Conservation (phyloP, 805 yeast species). For the Candida morakotiae region DNA sequence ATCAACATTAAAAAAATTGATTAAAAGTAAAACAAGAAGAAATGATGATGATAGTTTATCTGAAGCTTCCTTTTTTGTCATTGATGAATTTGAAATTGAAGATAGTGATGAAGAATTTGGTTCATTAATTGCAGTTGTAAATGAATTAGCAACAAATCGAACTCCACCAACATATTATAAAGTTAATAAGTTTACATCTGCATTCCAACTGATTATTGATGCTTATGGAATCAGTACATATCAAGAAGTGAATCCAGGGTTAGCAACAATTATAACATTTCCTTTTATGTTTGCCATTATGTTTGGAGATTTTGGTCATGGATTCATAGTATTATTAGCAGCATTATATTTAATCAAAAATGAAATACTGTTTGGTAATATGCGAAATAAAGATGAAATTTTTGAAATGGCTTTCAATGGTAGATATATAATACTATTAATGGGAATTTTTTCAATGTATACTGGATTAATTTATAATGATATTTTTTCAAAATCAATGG, state of each 20-base stretch:
- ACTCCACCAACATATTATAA: conserved; percentile 72
- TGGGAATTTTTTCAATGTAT: conserved; percentile 72
- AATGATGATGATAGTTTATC: conserved; percentile 1
- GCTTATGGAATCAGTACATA: conserved; percentile 78
- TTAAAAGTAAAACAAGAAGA: conserved; percentile 32
- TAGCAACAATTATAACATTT: conserved; percentile 70
- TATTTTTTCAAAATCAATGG: conserved; percentile 65
- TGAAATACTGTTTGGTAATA: conserved; percentile 47
- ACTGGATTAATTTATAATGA: conserved; percentile 74
- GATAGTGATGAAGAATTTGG: conserved; percentile 16
- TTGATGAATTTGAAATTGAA: conserved; percentile 12
- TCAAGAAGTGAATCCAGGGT: conserved; percentile 71
- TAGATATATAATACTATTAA: conserved; percentile 60
- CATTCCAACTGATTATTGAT: conserved; percentile 67
- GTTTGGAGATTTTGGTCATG: conserved; percentile 84
- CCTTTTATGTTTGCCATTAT: conserved; percentile 81
- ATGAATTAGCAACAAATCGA: conserved; percentile 59
- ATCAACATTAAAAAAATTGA: conserved; percentile 37
- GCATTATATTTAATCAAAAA: conserved; percentile 52
- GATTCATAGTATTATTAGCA: conserved; percentile 56
- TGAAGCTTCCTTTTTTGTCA: conserved; percentile 17
- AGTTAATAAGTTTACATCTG: conserved; percentile 64
- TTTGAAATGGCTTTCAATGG: conserved; percentile 76
- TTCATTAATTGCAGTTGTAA: conserved; percentile 41
- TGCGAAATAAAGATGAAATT: conserved; percentile 64